Base-by-base conservation (phyloP, 345 rosid species). In the Brassica juncea region DNA sequence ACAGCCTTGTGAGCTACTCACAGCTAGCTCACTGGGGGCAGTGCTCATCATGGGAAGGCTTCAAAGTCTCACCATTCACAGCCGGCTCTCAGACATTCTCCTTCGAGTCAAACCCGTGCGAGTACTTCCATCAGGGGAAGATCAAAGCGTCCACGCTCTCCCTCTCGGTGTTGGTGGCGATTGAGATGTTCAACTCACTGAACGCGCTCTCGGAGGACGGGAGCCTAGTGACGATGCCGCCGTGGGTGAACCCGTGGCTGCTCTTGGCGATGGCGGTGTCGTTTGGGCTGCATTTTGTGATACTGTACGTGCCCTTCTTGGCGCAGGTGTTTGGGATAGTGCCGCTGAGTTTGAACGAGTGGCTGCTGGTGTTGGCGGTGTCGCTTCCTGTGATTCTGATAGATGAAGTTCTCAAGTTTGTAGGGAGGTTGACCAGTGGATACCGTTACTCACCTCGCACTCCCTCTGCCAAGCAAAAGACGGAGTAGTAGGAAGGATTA, bases 131-230 rank as follows among this genome's bases (percentile, higher is more conserved):
- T 1, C 66, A 80, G 0, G 99, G 99, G 37, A 95, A 93, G 80
- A 87, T 95, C 80, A 94, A 94, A 74, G 99, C 98, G 2, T 88
- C 92, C 1, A 94, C 97, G 1, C 94, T 93, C 58, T 92, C 98
- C 71, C 97, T 94, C 55, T 87, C 99, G 0, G 97, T 94, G 6
- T 74, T 94, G 90, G 99, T 94, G 37, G 89, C 97, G 28, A 94
- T 94, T 8, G 99, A 94, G 86, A 94, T 94, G 99, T 92, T 94
- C 88, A 94, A 94, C 66, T 94, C 99, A 21, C 87, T 94, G 4
- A 94, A 94, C 47, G 99, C 99, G 28, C 91, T 94, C 15, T 94
- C 97, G 0, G 99, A 94, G 85, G 97, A 54, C 64, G 84, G 88
- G 2, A 92, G 99, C 82, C 85, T 94, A 8, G 14, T 90, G 73